These are phyloP conservation scores for Scheffersomyces stambukii DNA, from an alignment of 1,139 yeast species.

Conservation along the genomic window DNA sequence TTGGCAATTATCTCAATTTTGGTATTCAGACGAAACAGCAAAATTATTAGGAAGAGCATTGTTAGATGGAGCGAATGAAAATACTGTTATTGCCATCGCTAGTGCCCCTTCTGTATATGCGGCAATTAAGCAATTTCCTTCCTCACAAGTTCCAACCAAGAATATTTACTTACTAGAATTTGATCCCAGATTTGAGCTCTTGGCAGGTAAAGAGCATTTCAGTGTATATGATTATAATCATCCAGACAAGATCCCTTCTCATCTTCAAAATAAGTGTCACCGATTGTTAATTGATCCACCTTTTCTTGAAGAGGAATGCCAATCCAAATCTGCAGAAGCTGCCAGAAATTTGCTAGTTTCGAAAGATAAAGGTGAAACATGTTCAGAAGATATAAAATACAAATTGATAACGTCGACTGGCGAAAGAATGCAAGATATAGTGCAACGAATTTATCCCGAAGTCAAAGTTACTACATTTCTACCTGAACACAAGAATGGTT, in stretches of 20 bases:
- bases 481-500: conserved; percentile 82
- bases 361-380: conserved; percentile 33
- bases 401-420: conserved; percentile 77
- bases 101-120: conserved; percentile 94
- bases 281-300: conserved; percentile 87
- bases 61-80: conserved; percentile 67
- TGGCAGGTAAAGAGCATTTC: conserved; percentile 67
- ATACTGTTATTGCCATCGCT: conserved; percentile 68
- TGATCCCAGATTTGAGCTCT: conserved; percentile 68
- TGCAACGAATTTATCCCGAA: conserved; percentile 60
- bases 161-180: conserved; percentile 72
- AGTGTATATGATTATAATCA: conserved; percentile 69
- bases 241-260: conserved; percentile 61
- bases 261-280: conserved; percentile 59
- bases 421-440: conserved; percentile 71
- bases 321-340: conserved; percentile 66
- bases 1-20: conserved; percentile 91
- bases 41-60: conserved; percentile 61
- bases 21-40: conserved; percentile 79
- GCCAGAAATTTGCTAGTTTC: conserved; percentile 55
- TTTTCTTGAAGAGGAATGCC: conserved; percentile 77
- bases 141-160: conserved; percentile 54
- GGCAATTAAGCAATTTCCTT: conserved; percentile 57
- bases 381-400: conserved; percentile 38
- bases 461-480: conserved; percentile 58